Conservation (phyloP, 2,329 filamentous ascomycete genomes). For the Colletotrichum melonis region DNA sequence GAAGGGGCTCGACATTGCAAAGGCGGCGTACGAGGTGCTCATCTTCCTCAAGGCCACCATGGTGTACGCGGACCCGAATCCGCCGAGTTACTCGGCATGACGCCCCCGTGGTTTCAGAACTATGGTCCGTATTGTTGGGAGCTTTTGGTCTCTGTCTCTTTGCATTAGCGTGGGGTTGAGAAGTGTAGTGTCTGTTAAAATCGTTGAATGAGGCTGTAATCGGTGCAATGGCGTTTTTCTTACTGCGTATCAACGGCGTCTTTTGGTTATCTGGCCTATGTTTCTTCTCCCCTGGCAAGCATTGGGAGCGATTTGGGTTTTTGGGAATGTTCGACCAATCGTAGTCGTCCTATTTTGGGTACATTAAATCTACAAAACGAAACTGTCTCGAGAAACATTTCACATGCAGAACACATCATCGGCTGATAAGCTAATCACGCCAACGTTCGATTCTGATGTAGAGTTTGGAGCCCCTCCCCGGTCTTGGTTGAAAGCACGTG, state of each 20-base stretch:
- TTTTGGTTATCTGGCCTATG: background rate
- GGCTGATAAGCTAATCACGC: background rate
- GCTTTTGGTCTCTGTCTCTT: background rate
- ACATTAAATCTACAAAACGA: conserved; percentile 8
- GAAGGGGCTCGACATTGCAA: conserved; percentile 44
- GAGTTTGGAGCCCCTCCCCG: background rate
- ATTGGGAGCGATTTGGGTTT: background rate
- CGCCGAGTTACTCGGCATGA: conserved; percentile 42
- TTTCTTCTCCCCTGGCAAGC: background rate
- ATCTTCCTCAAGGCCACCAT: conserved; percentile 45
- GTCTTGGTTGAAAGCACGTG: background rate
- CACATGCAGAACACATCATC: background rate
- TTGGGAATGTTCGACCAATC: conserved; percentile 9
- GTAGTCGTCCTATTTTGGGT: background rate
- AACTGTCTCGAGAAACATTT: conserved; percentile 1
- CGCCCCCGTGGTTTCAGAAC: background rate
- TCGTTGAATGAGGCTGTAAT: background rate
- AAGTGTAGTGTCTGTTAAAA: background rate
- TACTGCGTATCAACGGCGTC: background rate
- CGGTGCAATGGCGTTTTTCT: background rate
- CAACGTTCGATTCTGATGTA: background rate
- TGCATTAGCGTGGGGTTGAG: background rate
- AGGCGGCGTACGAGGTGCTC: conserved; percentile 51
- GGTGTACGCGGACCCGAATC: conserved; percentile 38
- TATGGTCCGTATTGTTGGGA: background rate